phyloP scores from a whole-genome alignment of 2,329 filamentous ascomycete genomes.

The Mycosphaerella arachidis region DNA sequence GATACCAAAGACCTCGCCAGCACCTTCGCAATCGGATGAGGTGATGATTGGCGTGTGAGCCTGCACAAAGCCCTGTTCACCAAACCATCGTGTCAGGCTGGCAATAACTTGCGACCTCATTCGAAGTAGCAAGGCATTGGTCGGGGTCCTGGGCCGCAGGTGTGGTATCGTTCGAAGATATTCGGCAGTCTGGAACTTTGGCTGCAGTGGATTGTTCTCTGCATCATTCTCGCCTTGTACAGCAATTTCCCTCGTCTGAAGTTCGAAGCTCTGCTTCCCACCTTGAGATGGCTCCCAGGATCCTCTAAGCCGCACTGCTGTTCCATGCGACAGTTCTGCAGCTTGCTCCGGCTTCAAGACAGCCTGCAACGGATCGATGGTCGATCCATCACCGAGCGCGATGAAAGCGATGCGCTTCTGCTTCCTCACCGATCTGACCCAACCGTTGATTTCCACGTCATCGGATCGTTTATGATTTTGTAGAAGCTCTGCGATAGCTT shows the following conservation, averaged over 20 bases:
- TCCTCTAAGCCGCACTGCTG: slow-evolving; percentile 73
- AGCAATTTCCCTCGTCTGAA: slow-evolving; percentile 66
- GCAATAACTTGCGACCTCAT: slow-evolving; percentile 77
- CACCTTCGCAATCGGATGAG: slow-evolving; percentile 94
- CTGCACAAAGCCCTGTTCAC: slow-evolving; percentile 65
- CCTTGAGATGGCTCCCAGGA: slow-evolving; percentile 67
- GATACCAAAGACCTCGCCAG: slow-evolving; percentile 85
- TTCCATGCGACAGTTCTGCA: slow-evolving; percentile 70
- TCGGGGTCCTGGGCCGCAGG: slow-evolving; percentile 73
- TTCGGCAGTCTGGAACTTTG: slow-evolving; percentile 89
- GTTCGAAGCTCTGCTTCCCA: slow-evolving; percentile 69
- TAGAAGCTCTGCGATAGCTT: slow-evolving; percentile 25
- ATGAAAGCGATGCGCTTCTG: slow-evolving; percentile 83
- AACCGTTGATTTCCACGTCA: slow-evolving; percentile 59
- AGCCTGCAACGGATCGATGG: slow-evolving; percentile 71
- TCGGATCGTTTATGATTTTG: slow-evolving; percentile 24
- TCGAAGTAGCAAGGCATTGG: slow-evolving; percentile 74
- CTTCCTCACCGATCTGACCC: slow-evolving; percentile 76
- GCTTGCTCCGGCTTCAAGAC: slow-evolving; percentile 69
- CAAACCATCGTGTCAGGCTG: slow-evolving; percentile 71
- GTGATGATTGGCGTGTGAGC: slow-evolving; percentile 92
- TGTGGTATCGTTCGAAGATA: slow-evolving; percentile 86
- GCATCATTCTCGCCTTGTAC: slow-evolving; percentile 75
- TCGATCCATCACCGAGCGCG: slow-evolving; percentile 81
- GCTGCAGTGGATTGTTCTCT: slow-evolving; percentile 89